These are phyloP conservation scores for Zopfia rhizophila DNA, from an alignment of 2,329 filamentous ascomycete genomes.

Conservation along the genomic window DNA sequence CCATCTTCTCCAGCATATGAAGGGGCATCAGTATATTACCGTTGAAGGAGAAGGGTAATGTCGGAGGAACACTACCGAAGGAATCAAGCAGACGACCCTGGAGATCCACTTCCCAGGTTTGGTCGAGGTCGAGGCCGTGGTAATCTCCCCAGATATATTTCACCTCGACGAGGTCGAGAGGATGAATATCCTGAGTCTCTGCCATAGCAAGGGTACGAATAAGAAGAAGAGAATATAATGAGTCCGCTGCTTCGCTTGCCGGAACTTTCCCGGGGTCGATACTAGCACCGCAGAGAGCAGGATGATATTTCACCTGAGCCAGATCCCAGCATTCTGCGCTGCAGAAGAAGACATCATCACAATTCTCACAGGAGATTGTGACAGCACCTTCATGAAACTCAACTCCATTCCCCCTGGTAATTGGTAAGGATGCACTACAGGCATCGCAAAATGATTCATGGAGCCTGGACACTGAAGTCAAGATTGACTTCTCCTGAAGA, in stretches of 20 bases:
- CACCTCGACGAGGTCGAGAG: constrained; percentile 68
- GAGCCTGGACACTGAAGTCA: constrained; percentile 89
- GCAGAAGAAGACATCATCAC: constrained; percentile 70
- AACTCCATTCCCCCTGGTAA: constrained; percentile 18
- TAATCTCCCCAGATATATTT: constrained; percentile 76
- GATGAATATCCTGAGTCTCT: constrained; percentile 67
- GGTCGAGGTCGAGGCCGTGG: constrained; percentile 40
- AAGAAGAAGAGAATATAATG: constrained; percentile 69
- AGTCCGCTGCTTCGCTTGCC: constrained; percentile 67
- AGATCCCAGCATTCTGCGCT: constrained; percentile 64
- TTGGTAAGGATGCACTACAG: constrained; percentile 78
- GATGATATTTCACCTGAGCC: constrained; percentile 68
- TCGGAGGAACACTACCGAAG: constrained; percentile 58
- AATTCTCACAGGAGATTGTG: constrained; percentile 62
- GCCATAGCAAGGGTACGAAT: constrained; percentile 69
- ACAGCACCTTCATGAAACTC: constrained; percentile 6
- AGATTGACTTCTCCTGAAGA: constrained; percentile 82
- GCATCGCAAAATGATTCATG: constrained; percentile 91
- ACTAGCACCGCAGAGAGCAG: constrained; percentile 65
- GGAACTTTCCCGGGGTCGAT: constrained; percentile 68
- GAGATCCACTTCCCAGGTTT: constrained; percentile 29
- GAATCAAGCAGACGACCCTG: constrained; percentile 25
- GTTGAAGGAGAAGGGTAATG: constrained; percentile 80
- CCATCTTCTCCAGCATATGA: constrained; percentile 85
- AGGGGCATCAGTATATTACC: constrained; percentile 79